Evolutionary conservation across 805 yeast genomes (phyloP).

Genomic region (Grigorovia transvaalensis): DNA sequence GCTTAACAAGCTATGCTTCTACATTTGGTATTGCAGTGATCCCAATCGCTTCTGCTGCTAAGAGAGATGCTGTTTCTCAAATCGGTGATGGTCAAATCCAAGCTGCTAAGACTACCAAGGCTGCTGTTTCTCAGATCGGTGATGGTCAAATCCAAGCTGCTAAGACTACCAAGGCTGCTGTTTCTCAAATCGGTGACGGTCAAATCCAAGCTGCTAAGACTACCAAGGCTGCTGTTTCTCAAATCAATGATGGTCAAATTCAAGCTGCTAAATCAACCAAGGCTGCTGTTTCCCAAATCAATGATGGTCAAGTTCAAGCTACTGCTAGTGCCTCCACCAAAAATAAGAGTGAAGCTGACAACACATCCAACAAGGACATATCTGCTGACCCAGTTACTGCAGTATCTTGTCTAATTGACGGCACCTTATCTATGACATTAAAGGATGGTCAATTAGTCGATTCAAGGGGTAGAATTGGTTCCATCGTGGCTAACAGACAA

Average conservation of each 20-base stretch:
- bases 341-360: constrained; percentile 19
- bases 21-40: constrained; percentile 36
- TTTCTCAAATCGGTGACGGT: constrained; percentile 51
- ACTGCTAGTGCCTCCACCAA: constrained; percentile 8
- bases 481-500: constrained; percentile 75
- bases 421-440: constrained; percentile 47
- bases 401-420: constrained; percentile 37
- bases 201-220: constrained; percentile 38
- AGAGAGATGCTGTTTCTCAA: constrained; percentile 30
- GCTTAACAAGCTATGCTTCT: constrained; percentile 24
- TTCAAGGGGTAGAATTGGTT: constrained; percentile 56
- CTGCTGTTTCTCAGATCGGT: constrained; percentile 33
- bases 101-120: constrained; percentile 19
- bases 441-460: constrained; percentile 44
- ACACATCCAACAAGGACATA: constrained; percentile 27
- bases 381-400: constrained; percentile 25
- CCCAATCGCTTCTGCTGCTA: constrained; percentile 26
- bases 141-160: constrained; percentile 26
- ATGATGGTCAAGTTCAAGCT: constrained; percentile 35
- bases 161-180: constrained; percentile 24
- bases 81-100: constrained; percentile 36
- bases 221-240: constrained; percentile 30
- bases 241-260: constrained; percentile 31
- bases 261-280: constrained; percentile 26
- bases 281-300: constrained; percentile 33